Evolutionary conservation across 371 early-diverging fungal genomes (phyloP).

Genomic region (Mortierella sp.): DNA sequence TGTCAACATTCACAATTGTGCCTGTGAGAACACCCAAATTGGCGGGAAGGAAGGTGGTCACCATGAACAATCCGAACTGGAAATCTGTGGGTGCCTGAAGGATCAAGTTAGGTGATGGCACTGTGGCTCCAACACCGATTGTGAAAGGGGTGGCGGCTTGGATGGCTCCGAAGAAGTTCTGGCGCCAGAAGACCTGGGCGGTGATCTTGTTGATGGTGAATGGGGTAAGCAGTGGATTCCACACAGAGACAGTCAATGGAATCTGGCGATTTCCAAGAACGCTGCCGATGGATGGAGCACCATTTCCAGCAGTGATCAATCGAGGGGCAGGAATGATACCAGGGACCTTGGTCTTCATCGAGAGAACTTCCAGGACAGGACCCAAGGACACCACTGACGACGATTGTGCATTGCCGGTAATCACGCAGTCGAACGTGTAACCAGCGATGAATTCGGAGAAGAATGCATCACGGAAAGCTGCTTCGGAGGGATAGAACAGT

Average conservation of each 20-base stretch:
- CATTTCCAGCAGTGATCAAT: conserved; percentile 21
- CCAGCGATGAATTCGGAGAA: conserved; percentile 63
- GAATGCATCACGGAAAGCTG: conserved; percentile 56
- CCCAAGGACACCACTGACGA: conserved; percentile 58
- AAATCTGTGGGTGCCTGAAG: conserved; percentile 35
- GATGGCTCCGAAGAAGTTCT: conserved; percentile 33
- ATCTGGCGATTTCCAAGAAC: conserved; percentile 45
- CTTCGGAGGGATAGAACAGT: conserved; percentile 57
- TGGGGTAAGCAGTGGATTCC: conserved; percentile 32
- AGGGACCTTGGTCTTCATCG: conserved; percentile 57
- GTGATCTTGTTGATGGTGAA: conserved; percentile 17
- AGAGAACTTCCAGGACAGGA: conserved; percentile 49
- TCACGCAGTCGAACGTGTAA: conserved; percentile 54
- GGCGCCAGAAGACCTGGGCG: conserved; percentile 29
- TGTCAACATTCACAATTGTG: conserved; percentile 20
- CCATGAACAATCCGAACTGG: conserved; percentile 40
- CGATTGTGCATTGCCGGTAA: conserved; percentile 56
- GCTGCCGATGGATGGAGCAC: conserved; percentile 24
- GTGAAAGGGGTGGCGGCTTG: conserved; percentile 7
- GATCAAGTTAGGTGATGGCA: conserved; percentile 20
- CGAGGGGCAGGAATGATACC: conserved; percentile 54
- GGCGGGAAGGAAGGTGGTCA: conserved; percentile 26
- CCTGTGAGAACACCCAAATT: conserved; percentile 38
- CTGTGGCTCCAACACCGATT: conserved; percentile 18
- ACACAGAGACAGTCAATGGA: conserved; percentile 14